Percentiles rank a stretch among this genome's conserved stretches.
Conservation (phyloP, 2,329 filamentous ascomycete species). For the Phyllachora maydis region DNA sequence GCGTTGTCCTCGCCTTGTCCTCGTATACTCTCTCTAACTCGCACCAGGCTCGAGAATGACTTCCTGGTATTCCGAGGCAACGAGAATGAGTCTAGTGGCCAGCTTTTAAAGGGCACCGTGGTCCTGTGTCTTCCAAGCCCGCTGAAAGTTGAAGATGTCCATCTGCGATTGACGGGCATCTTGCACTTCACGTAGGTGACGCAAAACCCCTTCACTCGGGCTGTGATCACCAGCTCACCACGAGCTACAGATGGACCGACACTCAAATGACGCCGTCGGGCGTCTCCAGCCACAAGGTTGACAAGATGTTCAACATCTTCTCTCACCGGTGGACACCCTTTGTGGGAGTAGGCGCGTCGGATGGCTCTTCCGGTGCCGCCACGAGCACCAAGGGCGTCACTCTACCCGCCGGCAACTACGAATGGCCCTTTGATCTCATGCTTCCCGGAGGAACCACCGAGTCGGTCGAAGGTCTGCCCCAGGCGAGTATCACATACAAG, state of each 20-base stretch:
- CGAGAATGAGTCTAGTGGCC: constrained; percentile 56
- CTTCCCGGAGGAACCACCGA: constrained; percentile 58
- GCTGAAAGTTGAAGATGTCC: constrained; percentile 52
- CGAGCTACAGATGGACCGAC: constrained; percentile 24
- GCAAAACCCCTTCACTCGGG: constrained; percentile 3
- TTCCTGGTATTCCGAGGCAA: constrained; percentile 61
- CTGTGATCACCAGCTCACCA: constrained; percentile 5
- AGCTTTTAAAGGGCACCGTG: constrained; percentile 51
- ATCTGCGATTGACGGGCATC: constrained; percentile 49
- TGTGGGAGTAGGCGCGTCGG: constrained; percentile 17
- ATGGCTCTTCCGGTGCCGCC: constrained; percentile 3
- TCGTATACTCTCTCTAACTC: no score
- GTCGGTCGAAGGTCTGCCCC: constrained; percentile 74
- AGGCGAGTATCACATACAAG: constrained; percentile 76
- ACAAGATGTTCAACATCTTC: constrained; percentile 38
- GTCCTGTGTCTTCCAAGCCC: constrained; percentile 52
- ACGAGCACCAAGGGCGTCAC: constrained; percentile 35
- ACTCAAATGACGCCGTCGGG: constrained; percentile 31
- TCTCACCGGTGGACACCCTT: constrained; percentile 52
- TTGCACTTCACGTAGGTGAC: constrained; percentile 43
- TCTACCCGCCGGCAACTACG: constrained; percentile 57
- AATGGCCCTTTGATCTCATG: constrained; percentile 60
- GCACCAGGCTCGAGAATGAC: constrained; percentile 48
- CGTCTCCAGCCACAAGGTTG: constrained; percentile 35
- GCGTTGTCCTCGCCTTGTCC: constrained; percentile 1